phyloP scores from a whole-genome alignment of 768 basidiomycete species.

The Trametopsis cervina region DNA sequence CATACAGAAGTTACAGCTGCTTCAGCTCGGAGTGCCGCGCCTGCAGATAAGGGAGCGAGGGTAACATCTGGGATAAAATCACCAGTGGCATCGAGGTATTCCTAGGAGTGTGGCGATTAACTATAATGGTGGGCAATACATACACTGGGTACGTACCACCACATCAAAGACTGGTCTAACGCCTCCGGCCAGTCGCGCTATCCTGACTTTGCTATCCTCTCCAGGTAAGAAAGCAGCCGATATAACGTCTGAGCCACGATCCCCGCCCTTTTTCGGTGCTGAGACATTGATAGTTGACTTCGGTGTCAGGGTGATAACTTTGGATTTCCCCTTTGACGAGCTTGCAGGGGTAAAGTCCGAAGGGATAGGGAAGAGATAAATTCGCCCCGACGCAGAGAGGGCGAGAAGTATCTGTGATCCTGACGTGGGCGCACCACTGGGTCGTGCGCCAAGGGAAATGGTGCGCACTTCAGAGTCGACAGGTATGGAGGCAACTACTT shows the following conservation, averaged over 20 bases:
- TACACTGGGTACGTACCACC: constrained; percentile 40
- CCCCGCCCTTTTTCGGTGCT: constrained; percentile 29
- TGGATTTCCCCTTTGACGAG: constrained; percentile 36
- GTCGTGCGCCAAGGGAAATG: constrained; percentile 25
- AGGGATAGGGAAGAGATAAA: constrained; percentile 51
- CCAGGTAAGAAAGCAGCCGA: constrained; percentile 39
- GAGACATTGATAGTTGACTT: constrained; percentile 40
- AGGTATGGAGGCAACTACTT: constrained; percentile 51
- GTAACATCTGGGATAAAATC: constrained; percentile 44
- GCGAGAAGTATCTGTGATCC: constrained; percentile 35
- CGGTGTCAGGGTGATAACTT: constrained; percentile 44
- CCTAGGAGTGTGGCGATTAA: too few relatives aligned
- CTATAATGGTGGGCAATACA: too few relatives aligned
- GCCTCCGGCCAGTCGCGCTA: constrained; percentile 50
- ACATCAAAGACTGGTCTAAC: constrained; percentile 52
- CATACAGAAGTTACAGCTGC: constrained; percentile 9
- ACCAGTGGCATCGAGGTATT: constrained; percentile 47
- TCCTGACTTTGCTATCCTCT: constrained; percentile 36
- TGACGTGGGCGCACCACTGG: constrained; percentile 8
- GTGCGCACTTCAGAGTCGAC: constrained; percentile 57
- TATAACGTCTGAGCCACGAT: constrained; percentile 32
- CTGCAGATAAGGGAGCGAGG: constrained; percentile 33
- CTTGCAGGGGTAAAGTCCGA: constrained; percentile 33
- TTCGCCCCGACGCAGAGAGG: constrained; percentile 51
- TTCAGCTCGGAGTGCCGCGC: constrained; percentile 18